Conservation (phyloP, 2,329 filamentous ascomycete genomes). For the Scedosporium minutisporum region DNA sequence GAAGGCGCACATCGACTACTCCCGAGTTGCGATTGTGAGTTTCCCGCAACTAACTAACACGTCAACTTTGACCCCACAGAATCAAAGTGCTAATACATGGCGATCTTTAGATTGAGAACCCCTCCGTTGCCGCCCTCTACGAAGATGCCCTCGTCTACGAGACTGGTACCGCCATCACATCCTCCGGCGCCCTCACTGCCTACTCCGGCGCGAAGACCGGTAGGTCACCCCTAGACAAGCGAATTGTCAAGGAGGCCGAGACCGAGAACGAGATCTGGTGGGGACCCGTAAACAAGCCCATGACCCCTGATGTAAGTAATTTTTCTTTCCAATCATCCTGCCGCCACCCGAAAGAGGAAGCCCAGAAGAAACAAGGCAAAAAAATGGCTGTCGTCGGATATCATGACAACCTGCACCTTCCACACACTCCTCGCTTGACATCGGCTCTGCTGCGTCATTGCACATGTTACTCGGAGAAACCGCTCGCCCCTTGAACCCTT, state of each 20-base stretch:
- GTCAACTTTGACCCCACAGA: not conserved
- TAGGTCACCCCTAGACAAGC: conserved; percentile 93
- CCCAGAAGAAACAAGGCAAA: too few species aligned
- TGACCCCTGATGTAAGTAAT: conserved; percentile 76
- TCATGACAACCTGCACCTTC: conserved; percentile 6
- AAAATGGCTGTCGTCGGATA: not conserved
- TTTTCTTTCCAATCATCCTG: not conserved
- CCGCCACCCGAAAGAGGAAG: not conserved
- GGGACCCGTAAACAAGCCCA: conserved; percentile 99
- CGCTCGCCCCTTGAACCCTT: conserved; percentile 8
- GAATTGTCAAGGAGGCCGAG: conserved; percentile 82
- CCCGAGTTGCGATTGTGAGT: conserved; percentile 92
- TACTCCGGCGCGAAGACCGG: conserved; percentile 98
- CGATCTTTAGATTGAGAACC: conserved; percentile 61
- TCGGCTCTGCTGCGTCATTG: conserved; percentile 1
- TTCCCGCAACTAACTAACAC: not conserved
- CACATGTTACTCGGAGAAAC: not conserved
- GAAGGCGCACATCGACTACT: conserved; percentile 97
- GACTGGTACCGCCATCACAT: conserved; percentile 94
- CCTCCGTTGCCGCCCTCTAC: conserved; percentile 89
- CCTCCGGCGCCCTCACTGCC: conserved; percentile 85
- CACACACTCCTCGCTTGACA: conserved; percentile 4
- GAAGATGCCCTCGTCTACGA: conserved; percentile 97
- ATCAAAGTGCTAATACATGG: conserved; percentile 13
- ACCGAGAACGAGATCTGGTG: conserved; percentile 96